These are phyloP conservation scores for Tuctoria greenei DNA, from an alignment of 176 grass and related monocot species.

Conservation along the genomic window DNA sequence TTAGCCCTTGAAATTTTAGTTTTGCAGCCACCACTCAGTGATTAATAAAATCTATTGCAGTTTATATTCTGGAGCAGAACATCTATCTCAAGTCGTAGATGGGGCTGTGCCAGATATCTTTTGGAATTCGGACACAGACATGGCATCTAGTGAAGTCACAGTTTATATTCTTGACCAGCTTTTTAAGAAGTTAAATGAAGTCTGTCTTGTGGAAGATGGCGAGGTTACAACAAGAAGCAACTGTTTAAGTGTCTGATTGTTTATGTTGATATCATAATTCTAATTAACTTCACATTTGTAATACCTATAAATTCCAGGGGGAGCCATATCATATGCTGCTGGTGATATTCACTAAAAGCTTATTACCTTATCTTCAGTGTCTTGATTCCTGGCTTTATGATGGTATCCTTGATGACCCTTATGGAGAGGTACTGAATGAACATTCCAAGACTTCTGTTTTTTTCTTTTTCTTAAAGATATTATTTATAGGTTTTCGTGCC, in stretches of 20 bases:
- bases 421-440: slow-evolving; percentile 70
- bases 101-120: slow-evolving; percentile 63
- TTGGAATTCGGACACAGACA: slow-evolving; percentile 41
- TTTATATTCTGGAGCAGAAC: slow-evolving; percentile 73
- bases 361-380: slow-evolving; percentile 86
- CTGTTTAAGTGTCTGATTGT: slow-evolving; percentile 18
- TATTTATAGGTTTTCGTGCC: neutral
- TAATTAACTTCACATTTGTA: slow-evolving; percentile 22
- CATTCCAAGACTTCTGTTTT: neutral
- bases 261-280: slow-evolving; percentile 2
- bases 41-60: slow-evolving; percentile 43
- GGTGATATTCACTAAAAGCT: slow-evolving; percentile 63
- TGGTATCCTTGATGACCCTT: slow-evolving; percentile 95
- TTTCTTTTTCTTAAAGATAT: neutral
- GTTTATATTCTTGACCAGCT: slow-evolving; percentile 77
- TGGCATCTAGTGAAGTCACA: slow-evolving; percentile 56
- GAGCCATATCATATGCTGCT: slow-evolving; percentile 82
- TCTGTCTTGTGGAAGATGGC: slow-evolving; percentile 88
- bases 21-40: slow-evolving; percentile 14
- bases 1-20: neutral
- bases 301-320: slow-evolving; percentile 56
- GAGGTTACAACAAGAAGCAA: slow-evolving; percentile 55
- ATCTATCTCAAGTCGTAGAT: slow-evolving; percentile 65
- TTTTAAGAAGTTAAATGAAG: slow-evolving; percentile 78
- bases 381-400: slow-evolving; percentile 98